phyloP scores from a whole-genome alignment of 2,329 filamentous ascomycete genomes.

The Madurella fahalii region DNA sequence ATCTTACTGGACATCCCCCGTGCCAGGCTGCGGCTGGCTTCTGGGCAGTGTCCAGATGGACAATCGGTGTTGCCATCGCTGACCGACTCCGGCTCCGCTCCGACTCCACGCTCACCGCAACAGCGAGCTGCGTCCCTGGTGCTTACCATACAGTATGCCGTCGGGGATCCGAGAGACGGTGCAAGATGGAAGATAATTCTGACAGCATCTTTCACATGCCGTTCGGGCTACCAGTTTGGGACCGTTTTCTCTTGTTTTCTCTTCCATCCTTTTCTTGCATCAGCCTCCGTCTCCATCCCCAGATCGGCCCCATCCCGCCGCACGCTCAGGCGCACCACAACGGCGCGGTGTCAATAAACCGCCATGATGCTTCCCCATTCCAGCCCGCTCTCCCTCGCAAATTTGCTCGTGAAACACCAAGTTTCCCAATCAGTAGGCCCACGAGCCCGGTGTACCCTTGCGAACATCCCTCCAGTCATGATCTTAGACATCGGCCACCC shows the following conservation, averaged over 20 bases:
- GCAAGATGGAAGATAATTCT: no score
- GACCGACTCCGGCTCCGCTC: not conserved
- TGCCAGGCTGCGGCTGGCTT: slow-evolving; percentile 3
- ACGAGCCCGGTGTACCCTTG: no score
- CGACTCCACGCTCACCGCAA: not conserved
- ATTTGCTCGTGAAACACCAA: not conserved
- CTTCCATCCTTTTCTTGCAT: not conserved
- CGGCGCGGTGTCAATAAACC: not conserved
- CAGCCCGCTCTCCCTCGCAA: not conserved
- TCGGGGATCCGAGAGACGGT: no score
- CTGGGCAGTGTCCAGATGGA: not conserved
- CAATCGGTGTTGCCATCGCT: not conserved
- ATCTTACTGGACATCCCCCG: not conserved
- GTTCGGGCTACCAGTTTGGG: no score
- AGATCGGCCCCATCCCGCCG: no score
- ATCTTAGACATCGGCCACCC: no score
- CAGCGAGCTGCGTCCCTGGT: no score
- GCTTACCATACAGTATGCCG: no score
- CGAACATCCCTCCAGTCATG: no score
- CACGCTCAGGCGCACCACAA: not conserved
- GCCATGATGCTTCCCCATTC: not conserved
- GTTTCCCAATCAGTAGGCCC: no score
- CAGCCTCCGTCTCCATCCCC: not conserved
- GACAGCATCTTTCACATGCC: no score
- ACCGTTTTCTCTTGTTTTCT: no score